These are phyloP conservation scores for Penicillium coffeae DNA, from an alignment of 495 filamentous ascomycete genomes.

Conservation along the genomic window DNA sequence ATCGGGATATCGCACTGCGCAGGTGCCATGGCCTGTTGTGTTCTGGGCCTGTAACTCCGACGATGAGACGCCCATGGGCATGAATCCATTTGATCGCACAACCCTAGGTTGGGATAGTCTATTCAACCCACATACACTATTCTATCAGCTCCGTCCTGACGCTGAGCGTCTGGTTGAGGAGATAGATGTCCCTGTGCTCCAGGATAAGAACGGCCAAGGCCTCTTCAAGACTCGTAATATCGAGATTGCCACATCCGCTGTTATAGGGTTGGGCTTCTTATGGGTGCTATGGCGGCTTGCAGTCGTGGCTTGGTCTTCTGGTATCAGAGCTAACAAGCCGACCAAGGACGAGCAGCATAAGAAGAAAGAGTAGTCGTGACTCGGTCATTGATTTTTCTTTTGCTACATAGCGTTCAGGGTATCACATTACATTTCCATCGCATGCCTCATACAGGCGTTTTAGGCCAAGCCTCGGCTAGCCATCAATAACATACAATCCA, in stretches of 20 bases:
- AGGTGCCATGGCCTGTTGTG: constrained; percentile 70
- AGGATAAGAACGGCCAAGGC: constrained; percentile 32
- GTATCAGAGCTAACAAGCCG: constrained; percentile 4
- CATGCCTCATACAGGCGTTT: constrained; percentile 1
- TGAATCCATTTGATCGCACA: constrained; percentile 80
- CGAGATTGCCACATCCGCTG: constrained; percentile 65
- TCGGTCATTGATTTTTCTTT: not conserved
- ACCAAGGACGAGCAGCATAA: constrained; percentile 14
- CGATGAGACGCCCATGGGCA: constrained; percentile 65
- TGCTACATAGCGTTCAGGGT: constrained; percentile 3
- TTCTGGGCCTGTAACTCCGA: constrained; percentile 90
- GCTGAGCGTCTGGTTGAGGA: constrained; percentile 50
- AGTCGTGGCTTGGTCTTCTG: constrained; percentile 31
- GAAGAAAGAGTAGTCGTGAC: constrained; percentile 19
- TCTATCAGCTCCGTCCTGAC: constrained; percentile 74
- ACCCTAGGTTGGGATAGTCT: constrained; percentile 84
- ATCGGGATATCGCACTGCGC: constrained; percentile 42
- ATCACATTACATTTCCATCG: constrained; percentile 3
- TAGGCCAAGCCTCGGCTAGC: not conserved
- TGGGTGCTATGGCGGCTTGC: constrained; percentile 71
- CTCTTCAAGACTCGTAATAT: constrained; percentile 54
- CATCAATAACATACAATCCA: not conserved
- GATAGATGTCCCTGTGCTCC: constrained; percentile 72
- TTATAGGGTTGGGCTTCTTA: constrained; percentile 65
- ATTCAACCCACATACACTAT: constrained; percentile 76